Evolutionary conservation across 192 early-diverging fungal genomes (phyloP), one percentile per base, ranked within the genome.

Genomic region (Coemansia sp.): DNA sequence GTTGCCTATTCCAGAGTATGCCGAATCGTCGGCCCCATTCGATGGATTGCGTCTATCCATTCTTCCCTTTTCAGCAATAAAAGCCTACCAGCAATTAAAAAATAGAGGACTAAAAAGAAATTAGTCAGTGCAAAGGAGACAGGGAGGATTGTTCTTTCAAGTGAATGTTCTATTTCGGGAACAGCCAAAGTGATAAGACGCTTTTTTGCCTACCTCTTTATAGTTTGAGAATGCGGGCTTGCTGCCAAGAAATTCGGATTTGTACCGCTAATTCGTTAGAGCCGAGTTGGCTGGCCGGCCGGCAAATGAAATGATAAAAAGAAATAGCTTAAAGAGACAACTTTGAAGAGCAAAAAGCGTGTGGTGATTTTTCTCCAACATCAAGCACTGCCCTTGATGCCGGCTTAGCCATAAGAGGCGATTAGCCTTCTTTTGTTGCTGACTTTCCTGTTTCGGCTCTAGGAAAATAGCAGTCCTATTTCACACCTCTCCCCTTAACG

Each of bases 31-130:
- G 12, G 70, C 44, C 57, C 41, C 38, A 27, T 37, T 38, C 39
- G 60, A 53, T 27, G 32, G 46, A 50, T 70, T 77, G 41, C 58
- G 65, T 17, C 54, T 26, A 37, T 65, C 62, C 76, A 79, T 79
- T 62, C n/a, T 12, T 50, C 21, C 43, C 21, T 14, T 59, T 75
- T 63, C 35, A n/a, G n/a, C n/a, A n/a, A n/a, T n/a, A n/a, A 63
- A 27, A 34, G 27, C 44, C 12, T 18, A 8, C 17, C 17, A 18
- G 24, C 17, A 53, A 43, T n/a, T n/a, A 67, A 33, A 41, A 17
- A 56, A 53, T 4, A 24, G 33, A 57, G 32, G 18, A 43, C 12
- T 15, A 53, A 29, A 41, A 42, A 12, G 55, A n/a, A n/a, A n/a
- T n/a, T n/a, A n/a, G n/a, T n/a, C n/a, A n/a, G n/a, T n/a, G n/a